Evolutionary conservation across 306 rosid species (phyloP).

Genomic region (Cicer yamashitae): DNA sequence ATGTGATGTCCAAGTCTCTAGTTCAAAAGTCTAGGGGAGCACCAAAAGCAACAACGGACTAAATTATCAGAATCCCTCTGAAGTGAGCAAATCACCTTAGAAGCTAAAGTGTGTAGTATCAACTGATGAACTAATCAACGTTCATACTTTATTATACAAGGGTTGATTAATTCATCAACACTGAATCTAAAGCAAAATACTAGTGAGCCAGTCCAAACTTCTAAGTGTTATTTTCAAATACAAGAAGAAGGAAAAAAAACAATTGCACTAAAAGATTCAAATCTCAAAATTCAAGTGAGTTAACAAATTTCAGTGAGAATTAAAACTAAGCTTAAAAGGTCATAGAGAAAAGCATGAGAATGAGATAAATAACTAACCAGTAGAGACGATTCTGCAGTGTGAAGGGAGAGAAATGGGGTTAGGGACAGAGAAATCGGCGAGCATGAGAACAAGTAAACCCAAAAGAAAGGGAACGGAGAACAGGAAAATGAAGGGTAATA

Average conservation of each 20-base stretch:
- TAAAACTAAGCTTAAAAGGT: slow-evolving; percentile 10
- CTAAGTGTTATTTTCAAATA: not conserved
- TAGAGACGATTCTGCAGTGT: slow-evolving; percentile 89
- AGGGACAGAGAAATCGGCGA: slow-evolving; percentile 60
- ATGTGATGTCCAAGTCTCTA: too few species aligned
- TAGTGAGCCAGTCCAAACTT: not conserved
- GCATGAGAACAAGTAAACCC: slow-evolving; percentile 51
- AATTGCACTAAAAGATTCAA: not conserved
- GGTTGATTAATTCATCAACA: not conserved
- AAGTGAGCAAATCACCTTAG: not conserved
- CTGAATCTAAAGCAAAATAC: not conserved
- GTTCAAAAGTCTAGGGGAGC: too few species aligned
- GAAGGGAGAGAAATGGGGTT: slow-evolving; percentile 74
- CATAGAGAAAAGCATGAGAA: not conserved
- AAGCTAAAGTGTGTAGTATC: not conserved
- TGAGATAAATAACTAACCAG: slow-evolving; percentile 47
- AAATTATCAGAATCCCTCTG: not conserved
- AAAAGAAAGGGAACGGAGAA: slow-evolving; percentile 55
- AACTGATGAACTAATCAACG: not conserved
- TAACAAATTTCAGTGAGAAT: not conserved
- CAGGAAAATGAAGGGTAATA: slow-evolving; percentile 55
- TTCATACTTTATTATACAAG: not conserved
- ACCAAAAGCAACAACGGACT: too few species aligned
- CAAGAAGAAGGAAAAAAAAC: not conserved
- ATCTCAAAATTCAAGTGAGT: slow-evolving; percentile 18